Percentiles rank a stretch among this genome's conserved stretches.
Evolutionary conservation across 2,329 filamentous ascomycete genomes (phyloP).

Genomic region (Fusarium burgessii): DNA sequence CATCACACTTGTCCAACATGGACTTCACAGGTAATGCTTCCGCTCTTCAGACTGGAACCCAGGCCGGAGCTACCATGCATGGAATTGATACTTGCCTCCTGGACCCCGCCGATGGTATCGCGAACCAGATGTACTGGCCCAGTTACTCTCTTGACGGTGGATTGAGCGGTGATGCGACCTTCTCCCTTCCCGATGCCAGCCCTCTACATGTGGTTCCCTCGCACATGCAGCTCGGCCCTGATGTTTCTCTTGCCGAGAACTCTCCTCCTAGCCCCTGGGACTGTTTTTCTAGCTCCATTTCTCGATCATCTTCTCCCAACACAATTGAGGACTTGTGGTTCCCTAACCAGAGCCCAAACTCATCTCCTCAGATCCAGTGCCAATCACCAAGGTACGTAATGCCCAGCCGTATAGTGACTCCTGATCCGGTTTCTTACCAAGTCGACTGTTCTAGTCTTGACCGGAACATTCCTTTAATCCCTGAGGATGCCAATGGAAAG

Average conservation of each 20-base stretch:
- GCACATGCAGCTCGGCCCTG: conserved; percentile 67
- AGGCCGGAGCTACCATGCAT: conserved; percentile 55
- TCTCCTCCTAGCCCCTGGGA: conserved; percentile 66
- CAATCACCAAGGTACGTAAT: conserved; percentile 66
- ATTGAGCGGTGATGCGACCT: conserved; percentile 56
- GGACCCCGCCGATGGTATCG: conserved; percentile 60
- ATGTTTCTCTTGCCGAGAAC: conserved; percentile 60
- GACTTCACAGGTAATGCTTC: conserved; percentile 65
- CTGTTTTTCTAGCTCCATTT: conserved; percentile 65
- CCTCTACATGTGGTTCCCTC: conserved; percentile 67
- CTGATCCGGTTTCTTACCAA: conserved; percentile 41
- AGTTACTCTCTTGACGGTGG: conserved; percentile 60
- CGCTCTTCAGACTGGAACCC: conserved; percentile 57
- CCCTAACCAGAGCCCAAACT: conserved; percentile 54
- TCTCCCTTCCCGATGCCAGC: conserved; percentile 58
- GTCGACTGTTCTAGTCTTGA: conserved; percentile 46
- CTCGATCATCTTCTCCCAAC: conserved; percentile 63
- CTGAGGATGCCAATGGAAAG: conserved; percentile 46
- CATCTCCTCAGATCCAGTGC: conserved; percentile 62
- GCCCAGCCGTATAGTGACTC: conserved; percentile 8
- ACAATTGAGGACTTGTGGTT: conserved; percentile 63
- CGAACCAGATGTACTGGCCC: conserved; percentile 64
- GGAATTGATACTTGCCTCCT: conserved; percentile 66
- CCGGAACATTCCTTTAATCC: conserved; percentile 48
- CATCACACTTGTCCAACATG: conserved; percentile 64